These are phyloP conservation scores for Lathyrus tuberosus DNA, from an alignment of 306 rosid species.

Conservation along the genomic window DNA sequence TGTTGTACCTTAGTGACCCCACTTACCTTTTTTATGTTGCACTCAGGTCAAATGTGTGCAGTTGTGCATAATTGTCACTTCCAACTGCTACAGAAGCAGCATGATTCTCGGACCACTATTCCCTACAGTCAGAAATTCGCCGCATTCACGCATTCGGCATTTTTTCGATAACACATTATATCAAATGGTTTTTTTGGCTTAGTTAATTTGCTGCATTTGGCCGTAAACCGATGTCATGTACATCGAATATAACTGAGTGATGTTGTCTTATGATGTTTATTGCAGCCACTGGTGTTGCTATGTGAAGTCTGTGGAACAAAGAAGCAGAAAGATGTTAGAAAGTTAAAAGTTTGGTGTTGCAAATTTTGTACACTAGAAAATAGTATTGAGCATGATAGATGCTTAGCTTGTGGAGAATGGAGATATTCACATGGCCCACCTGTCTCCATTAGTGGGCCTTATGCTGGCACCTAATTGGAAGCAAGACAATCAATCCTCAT, in stretches of 20 bases:
- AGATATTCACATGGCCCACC: constrained; percentile 59
- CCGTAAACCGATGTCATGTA: no score
- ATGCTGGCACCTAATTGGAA: constrained; percentile 43
- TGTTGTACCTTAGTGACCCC: no score
- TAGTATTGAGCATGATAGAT: constrained; percentile 50
- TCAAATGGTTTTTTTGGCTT: no score
- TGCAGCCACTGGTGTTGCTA: constrained; percentile 48
- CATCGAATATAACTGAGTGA: neutral
- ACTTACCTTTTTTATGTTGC: no score
- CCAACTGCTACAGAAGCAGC: no score
- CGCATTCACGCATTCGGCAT: no score
- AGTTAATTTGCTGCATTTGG: neutral
- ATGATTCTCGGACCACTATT: no score
- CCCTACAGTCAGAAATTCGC: no score
- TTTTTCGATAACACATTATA: no score
- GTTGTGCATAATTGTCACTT: no score
- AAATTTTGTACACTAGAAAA: constrained; percentile 65
- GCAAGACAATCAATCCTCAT: no score
- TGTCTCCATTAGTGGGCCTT: constrained; percentile 40
- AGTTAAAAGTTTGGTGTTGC: constrained; percentile 56
- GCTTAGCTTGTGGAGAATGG: constrained; percentile 68
- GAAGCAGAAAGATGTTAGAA: constrained; percentile 29
- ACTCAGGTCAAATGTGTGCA: no score
- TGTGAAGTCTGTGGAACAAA: constrained; percentile 55
- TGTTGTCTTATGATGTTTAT: constrained; percentile 1